Percentiles rank a stretch among this genome's conserved stretches.
Conservation (phyloP, 1,139 yeast genomes). For the Lodderomyces orthopsilosis region DNA sequence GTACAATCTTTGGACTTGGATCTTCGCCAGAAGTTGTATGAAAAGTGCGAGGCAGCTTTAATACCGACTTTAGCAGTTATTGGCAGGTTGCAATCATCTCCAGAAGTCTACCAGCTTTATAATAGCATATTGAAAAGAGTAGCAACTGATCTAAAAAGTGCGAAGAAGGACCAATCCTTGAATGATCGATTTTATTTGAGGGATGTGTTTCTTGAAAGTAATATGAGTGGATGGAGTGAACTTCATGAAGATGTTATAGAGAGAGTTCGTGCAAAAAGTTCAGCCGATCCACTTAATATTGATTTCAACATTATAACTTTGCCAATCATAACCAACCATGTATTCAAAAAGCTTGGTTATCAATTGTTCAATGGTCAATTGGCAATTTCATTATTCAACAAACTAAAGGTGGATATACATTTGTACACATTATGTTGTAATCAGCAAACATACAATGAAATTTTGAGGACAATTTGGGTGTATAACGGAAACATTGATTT, state of each 20-base stretch:
- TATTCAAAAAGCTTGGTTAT: conserved; percentile 24
- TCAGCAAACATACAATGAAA: conserved; percentile 43
- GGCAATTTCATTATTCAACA: conserved; percentile 35
- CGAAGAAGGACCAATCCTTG: neutral
- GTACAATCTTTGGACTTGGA: conserved; percentile 1
- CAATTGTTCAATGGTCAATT: conserved; percentile 37
- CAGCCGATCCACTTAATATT: conserved; percentile 23
- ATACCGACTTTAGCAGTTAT: conserved; percentile 25
- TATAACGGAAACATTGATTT: conserved; percentile 38
- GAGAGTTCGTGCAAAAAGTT: conserved; percentile 15
- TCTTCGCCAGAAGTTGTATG: conserved; percentile 18
- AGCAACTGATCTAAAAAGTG: neutral
- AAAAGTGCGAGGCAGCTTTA: conserved; percentile 21
- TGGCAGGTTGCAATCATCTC: conserved; percentile 10
- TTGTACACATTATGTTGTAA: conserved; percentile 38
- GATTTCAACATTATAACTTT: conserved; percentile 33
- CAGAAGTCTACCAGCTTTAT: conserved; percentile 9
- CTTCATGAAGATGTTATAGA: conserved; percentile 20
- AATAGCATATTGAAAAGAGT: neutral
- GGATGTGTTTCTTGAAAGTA: conserved; percentile 6
- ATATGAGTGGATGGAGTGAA: conserved; percentile 13
- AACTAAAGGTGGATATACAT: conserved; percentile 31
- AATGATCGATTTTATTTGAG: conserved; percentile 8
- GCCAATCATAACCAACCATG: conserved; percentile 36
- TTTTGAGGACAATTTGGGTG: conserved; percentile 38